Conservation (phyloP, 2,329 filamentous ascomycete genomes). For the Alternaria alternata region DNA sequence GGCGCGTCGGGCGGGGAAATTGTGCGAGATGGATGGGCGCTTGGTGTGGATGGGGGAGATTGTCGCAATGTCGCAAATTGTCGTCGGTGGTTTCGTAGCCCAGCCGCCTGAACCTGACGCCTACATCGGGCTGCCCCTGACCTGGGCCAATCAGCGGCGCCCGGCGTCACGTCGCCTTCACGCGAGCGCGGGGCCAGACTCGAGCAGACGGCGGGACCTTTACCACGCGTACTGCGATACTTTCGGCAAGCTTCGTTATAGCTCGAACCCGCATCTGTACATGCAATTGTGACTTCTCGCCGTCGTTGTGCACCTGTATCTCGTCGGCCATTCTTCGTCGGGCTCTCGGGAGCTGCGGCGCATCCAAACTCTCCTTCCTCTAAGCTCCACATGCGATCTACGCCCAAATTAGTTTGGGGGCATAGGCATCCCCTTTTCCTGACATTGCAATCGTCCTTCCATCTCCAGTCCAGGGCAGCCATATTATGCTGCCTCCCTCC, state of each 20-base stretch:
- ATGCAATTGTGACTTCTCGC: background rate
- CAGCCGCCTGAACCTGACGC: constrained; percentile 5
- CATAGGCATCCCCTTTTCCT: constrained; percentile 39
- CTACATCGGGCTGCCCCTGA: constrained; percentile 2
- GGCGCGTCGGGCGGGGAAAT: constrained; percentile 22
- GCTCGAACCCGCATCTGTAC: background rate
- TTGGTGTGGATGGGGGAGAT: constrained; percentile 19
- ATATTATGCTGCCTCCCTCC: constrained; percentile 38
- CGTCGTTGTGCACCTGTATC: background rate
- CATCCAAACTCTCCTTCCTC: constrained; percentile 9
- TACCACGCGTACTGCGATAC: background rate
- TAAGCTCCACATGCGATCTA: constrained; percentile 25
- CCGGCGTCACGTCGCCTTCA: constrained; percentile 1
- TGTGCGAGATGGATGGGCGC: constrained; percentile 28
- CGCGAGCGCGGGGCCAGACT: constrained; percentile 16
- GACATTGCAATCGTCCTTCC: constrained; percentile 29
- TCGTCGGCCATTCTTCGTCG: constrained; percentile 8
- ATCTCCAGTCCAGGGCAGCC: constrained; percentile 27
- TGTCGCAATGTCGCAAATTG: constrained; percentile 16
- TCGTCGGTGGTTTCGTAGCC: constrained; percentile 14
- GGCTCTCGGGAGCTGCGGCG: constrained; percentile 17
- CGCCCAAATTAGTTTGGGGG: constrained; percentile 26
- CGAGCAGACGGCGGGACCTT: constrained; percentile 1
- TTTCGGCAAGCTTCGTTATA: background rate
- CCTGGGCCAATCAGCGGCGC: constrained; percentile 15